Percentiles rank a stretch among this genome's conserved stretches.
phyloP scores from a whole-genome alignment of 1,139 yeast genomes.

The Pichia norvegensis region DNA sequence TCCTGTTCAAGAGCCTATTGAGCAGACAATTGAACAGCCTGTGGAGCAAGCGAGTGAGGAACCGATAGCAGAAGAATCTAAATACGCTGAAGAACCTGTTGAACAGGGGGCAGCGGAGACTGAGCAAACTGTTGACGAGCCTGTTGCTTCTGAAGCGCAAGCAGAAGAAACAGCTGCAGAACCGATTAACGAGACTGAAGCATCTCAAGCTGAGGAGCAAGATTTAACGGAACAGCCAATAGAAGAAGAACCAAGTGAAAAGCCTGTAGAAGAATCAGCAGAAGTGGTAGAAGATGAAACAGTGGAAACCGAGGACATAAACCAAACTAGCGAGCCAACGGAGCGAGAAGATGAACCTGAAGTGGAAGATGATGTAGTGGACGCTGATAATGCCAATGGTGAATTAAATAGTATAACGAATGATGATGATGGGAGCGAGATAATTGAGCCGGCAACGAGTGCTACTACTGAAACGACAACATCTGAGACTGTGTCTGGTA shows the following conservation, averaged over 20 bases:
- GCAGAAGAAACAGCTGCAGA: too few species aligned
- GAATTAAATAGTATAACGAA: not conserved
- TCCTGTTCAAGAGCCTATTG: conserved; percentile 6
- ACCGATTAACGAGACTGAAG: too few species aligned
- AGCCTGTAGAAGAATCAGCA: not conserved
- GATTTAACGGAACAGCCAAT: not conserved
- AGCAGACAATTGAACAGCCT: conserved; percentile 5
- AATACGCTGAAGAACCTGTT: not conserved
- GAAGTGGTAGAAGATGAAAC: not conserved
- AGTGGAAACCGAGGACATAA: too few species aligned
- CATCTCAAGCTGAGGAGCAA: too few species aligned
- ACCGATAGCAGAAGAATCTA: too few species aligned
- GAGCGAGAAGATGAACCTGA: not conserved
- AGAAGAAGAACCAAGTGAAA: not conserved
- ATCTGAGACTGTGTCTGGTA: conserved; percentile 7
- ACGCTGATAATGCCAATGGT: not conserved
- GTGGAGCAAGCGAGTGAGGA: conserved; percentile 5
- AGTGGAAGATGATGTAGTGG: not conserved
- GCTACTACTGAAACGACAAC: not conserved
- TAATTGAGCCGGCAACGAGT: not conserved
- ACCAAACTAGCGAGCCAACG: not conserved
- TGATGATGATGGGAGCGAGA: not conserved
- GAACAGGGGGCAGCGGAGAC: too few species aligned
- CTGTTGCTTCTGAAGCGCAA: too few species aligned
- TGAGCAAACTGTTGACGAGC: not conserved